Percentiles rank a stretch among this genome's conserved stretches.
Evolutionary conservation across 495 filamentous ascomycete species (phyloP).

Genomic region (Neurospora terricola): DNA sequence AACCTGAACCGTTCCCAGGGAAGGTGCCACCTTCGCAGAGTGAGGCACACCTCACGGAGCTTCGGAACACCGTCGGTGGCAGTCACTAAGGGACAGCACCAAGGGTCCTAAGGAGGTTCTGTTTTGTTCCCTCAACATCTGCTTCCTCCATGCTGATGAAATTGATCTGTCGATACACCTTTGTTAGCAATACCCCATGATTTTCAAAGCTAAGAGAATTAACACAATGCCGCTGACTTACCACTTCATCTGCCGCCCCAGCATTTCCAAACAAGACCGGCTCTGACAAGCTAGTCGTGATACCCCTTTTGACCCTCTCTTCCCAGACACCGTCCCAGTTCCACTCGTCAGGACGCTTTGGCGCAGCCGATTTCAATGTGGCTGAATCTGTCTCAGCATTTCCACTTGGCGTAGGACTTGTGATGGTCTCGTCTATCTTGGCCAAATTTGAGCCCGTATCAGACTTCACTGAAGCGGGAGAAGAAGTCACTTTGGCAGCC

Average conservation of each 20-base stretch:
- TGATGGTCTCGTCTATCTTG: background rate
- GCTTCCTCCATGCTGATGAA: conserved; percentile 56
- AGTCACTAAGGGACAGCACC: conserved; percentile 18
- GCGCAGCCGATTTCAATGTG: conserved; percentile 7
- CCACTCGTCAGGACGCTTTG: conserved; percentile 69
- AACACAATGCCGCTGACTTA: conserved; percentile 25
- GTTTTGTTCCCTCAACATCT: conserved; percentile 48
- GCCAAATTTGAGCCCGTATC: background rate
- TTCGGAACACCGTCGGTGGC: background rate
- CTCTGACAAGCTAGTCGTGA: conserved; percentile 68
- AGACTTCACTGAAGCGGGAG: background rate
- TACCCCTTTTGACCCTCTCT: conserved; percentile 64
- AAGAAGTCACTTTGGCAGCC: conserved; percentile 9
- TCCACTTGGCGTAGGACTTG: background rate
- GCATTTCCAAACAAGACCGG: conserved; percentile 60
- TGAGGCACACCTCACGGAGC: background rate
- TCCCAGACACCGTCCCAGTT: conserved; percentile 97
- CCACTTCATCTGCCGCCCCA: conserved; percentile 56
- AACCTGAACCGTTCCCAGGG: background rate
- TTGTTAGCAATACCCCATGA: conserved; percentile 9
- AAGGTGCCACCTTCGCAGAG: background rate
- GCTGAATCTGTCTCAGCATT: conserved; percentile 10
- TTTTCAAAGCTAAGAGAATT: conserved; percentile 1
- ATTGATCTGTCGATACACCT: conserved; percentile 43
- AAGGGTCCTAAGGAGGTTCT: conserved; percentile 47